phyloP scores from a whole-genome alignment of 352 stramenopile species.

The Phytopythium helicoides region DNA sequence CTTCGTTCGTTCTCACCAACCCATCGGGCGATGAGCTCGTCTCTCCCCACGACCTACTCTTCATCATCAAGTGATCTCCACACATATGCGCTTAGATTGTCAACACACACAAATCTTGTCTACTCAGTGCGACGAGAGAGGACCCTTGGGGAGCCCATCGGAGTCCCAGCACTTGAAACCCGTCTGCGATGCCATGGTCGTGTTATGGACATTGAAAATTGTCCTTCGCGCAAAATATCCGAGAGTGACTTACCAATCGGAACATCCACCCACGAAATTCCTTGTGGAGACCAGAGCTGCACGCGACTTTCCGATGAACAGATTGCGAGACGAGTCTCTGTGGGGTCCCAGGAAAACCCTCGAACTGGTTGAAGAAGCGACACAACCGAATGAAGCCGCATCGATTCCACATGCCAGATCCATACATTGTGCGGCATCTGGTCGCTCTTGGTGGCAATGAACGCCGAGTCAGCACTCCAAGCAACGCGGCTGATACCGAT shows the following conservation, averaged over 20 bases:
- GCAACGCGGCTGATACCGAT: slow-evolving; percentile 63
- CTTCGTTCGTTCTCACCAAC: slow-evolving; percentile 65
- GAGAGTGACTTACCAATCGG: slow-evolving; percentile 36
- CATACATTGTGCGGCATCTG: slow-evolving; percentile 84
- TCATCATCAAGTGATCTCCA: slow-evolving; percentile 64
- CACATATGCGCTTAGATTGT: slow-evolving; percentile 37
- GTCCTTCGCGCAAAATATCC: no score
- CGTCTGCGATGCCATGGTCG: no score
- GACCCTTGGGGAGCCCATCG: slow-evolving; percentile 61
- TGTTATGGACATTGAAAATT: no score
- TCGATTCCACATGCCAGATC: slow-evolving; percentile 77
- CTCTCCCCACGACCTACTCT: slow-evolving; percentile 55
- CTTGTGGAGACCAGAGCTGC: slow-evolving; percentile 62
- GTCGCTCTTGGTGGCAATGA: slow-evolving; percentile 76
- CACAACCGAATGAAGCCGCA: slow-evolving; percentile 64
- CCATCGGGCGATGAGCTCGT: slow-evolving; percentile 57
- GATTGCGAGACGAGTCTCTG: slow-evolving; percentile 46
- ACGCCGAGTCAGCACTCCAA: slow-evolving; percentile 70
- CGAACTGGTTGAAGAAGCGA: slow-evolving; percentile 63
- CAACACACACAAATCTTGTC: slow-evolving; percentile 71
- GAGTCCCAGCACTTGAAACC: slow-evolving; percentile 65
- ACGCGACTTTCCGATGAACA: slow-evolving; percentile 60
- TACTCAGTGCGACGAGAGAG: slow-evolving; percentile 47
- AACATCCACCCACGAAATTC: slow-evolving; percentile 74
- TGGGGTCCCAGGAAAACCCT: slow-evolving; percentile 62